Percentiles rank a stretch among this genome's conserved stretches.
Evolutionary conservation across 768 basidiomycete genomes (phyloP).

Genomic region (Wakefieldia striispora): DNA sequence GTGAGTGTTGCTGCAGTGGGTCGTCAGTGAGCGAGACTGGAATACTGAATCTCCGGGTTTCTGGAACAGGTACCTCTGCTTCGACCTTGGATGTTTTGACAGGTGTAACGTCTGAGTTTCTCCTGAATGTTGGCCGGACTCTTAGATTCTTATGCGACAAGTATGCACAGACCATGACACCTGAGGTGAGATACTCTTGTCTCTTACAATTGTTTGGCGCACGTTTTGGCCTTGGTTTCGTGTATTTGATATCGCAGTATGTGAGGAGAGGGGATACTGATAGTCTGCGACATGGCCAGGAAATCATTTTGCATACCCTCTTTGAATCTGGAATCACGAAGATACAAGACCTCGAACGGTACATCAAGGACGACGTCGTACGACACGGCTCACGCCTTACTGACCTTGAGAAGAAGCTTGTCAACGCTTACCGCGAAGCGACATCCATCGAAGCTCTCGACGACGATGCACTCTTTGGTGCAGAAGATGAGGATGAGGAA

Average conservation of each 20-base stretch:
- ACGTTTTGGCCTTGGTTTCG: not conserved
- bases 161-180: constrained; percentile 72
- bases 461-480: constrained; percentile 48
- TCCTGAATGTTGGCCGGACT: constrained; percentile 83
- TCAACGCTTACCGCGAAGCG: constrained; percentile 77
- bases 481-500: constrained; percentile 56
- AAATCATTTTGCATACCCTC: constrained; percentile 89
- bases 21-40: not conserved
- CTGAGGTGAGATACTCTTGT: constrained; percentile 60
- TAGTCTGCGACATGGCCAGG: constrained; percentile 44
- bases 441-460: constrained; percentile 45
- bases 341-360: constrained; percentile 77
- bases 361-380: constrained; percentile 86
- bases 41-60: constrained; percentile 4
- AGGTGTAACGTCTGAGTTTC: constrained; percentile 74
- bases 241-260: not conserved
- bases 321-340: constrained; percentile 85
- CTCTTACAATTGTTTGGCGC: not conserved
- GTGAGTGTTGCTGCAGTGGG: constrained; percentile 39
- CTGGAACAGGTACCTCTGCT: constrained; percentile 61
- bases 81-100: constrained; percentile 75
- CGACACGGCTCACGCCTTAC: constrained; percentile 72
- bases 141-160: constrained; percentile 81
- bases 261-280: constrained; percentile 2
- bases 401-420: constrained; percentile 86